Evolutionary conservation across 1,139 yeast genomes (phyloP).

Genomic region (Oligophagozyma castellii): DNA sequence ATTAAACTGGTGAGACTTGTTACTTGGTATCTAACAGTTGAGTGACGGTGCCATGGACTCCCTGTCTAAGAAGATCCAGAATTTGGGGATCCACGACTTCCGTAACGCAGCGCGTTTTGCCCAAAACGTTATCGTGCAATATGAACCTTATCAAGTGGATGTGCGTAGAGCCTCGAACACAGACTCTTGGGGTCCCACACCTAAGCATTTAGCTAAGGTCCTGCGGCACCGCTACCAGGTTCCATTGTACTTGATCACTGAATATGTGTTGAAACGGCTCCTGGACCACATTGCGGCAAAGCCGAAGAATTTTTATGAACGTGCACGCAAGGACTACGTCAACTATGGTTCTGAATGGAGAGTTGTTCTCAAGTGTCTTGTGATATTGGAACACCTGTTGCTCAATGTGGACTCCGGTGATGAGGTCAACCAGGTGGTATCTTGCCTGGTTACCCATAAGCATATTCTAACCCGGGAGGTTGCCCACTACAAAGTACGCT

Average conservation of each 20-base stretch:
- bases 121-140: conserved; percentile 27
- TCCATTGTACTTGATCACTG: conserved; percentile 23
- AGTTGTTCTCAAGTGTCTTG: conserved; percentile 26
- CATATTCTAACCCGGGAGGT: conserved; percentile 21
- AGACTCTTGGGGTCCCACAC: conserved; percentile 36
- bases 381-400: conserved; percentile 24
- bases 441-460: conserved; percentile 21
- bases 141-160: conserved; percentile 26
- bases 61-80: conserved; percentile 23
- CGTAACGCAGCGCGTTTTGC: conserved; percentile 27
- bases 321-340: conserved; percentile 27
- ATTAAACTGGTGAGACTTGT: too few relatives aligned
- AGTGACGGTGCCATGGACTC: conserved; percentile 23
- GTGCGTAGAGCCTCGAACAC: conserved; percentile 33
- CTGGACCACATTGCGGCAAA: conserved; percentile 24
- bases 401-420: conserved; percentile 22
- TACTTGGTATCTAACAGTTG: too few relatives aligned
- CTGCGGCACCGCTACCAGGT: conserved; percentile 22
- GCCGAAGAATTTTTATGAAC: conserved; percentile 25
- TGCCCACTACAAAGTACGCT: conserved; percentile 17
- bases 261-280: conserved; percentile 21
- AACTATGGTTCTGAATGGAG: conserved; percentile 29
- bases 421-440: conserved; percentile 21
- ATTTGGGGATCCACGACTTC: conserved; percentile 26
- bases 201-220: conserved; percentile 28